A percentile compares a stretch with the other conserved stretches of the same genome.
phyloP scores from a whole-genome alignment of 495 filamentous ascomycete species.

The Trichodelitschia bisporula region DNA sequence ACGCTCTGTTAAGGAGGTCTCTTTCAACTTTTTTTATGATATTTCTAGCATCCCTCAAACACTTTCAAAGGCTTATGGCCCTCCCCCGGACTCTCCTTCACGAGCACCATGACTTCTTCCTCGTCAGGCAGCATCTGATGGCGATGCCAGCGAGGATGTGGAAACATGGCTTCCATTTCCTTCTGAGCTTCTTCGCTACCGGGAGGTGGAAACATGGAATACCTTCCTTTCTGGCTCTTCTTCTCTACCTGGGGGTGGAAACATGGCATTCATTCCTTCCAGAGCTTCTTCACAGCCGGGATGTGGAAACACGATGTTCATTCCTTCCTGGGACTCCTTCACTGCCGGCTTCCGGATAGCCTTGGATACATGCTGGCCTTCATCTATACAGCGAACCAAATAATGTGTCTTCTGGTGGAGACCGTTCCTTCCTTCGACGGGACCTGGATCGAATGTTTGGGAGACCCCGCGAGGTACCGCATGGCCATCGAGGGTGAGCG shows the following conservation, averaged over 20 bases:
- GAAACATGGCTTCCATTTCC: slow-evolving; percentile 34
- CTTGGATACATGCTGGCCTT: slow-evolving; percentile 62
- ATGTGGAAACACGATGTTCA: slow-evolving; percentile 79
- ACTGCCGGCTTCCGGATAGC: slow-evolving; percentile 40
- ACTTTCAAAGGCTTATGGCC: too few species aligned
- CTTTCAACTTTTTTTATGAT: too few species aligned
- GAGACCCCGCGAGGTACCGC: slow-evolving; percentile 45
- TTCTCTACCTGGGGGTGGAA: too few species aligned
- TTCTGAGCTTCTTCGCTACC: slow-evolving; percentile 52
- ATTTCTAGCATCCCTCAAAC: too few species aligned
- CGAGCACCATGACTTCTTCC: slow-evolving; percentile 33
- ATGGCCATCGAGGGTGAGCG: slow-evolving; percentile 65
- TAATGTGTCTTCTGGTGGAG: slow-evolving; percentile 56
- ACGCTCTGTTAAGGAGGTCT: too few species aligned
- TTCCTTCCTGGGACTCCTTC: slow-evolving; percentile 46
- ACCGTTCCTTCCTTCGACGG: slow-evolving; percentile 53
- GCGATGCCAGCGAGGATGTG: slow-evolving; percentile 32
- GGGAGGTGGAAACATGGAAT: slow-evolving; percentile 74
- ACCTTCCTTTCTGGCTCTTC: slow-evolving; percentile 48
- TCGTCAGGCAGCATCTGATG: slow-evolving; percentile 52
- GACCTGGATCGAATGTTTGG: slow-evolving; percentile 80
- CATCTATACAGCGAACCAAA: slow-evolving; percentile 58
- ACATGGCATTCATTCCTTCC: slow-evolving; percentile 32
- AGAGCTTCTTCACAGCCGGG: slow-evolving; percentile 55
- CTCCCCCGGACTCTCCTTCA: slow-evolving; percentile 1